Conservation (phyloP, 768 basidiomycete genomes). For the Lanmaoa pseudosensibilis region DNA sequence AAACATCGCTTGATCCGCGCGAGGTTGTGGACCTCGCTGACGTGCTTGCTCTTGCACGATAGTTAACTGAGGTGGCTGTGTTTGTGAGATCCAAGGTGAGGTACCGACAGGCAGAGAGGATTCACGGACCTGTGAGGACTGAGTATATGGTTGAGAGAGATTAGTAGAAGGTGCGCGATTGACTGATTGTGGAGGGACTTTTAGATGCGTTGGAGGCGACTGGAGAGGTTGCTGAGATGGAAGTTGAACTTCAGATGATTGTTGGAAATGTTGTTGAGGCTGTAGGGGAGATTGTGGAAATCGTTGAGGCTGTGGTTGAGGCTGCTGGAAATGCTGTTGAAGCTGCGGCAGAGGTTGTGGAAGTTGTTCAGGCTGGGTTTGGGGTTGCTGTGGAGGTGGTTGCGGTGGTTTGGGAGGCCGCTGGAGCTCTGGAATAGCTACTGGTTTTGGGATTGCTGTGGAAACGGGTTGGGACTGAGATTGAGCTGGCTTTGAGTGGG, state of each 20-base stretch:
- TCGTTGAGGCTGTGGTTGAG: neutral
- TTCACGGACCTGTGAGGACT: constrained; percentile 1
- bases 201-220: neutral
- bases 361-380: neutral
- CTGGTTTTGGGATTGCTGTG: neutral
- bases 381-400: neutral
- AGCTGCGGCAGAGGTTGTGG: neutral
- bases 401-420: neutral
- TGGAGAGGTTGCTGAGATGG: constrained; percentile 3
- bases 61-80: neutral
- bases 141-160: constrained; percentile 3
- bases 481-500: neutral
- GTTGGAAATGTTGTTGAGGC: neutral
- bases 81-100: neutral
- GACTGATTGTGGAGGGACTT: neutral
- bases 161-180: neutral
- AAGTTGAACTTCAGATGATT: neutral
- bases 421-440: neutral
- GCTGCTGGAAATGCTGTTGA: constrained; percentile 2
- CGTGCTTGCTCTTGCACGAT: constrained; percentile 6
- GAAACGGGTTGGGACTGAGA: neutral
- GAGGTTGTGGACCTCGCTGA: neutral
- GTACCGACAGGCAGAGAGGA: neutral
- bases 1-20: constrained; percentile 17
- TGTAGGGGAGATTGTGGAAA: neutral